phyloP scores from a whole-genome alignment of 2,329 filamentous ascomycete genomes.

The Talaromyces sp. region DNA sequence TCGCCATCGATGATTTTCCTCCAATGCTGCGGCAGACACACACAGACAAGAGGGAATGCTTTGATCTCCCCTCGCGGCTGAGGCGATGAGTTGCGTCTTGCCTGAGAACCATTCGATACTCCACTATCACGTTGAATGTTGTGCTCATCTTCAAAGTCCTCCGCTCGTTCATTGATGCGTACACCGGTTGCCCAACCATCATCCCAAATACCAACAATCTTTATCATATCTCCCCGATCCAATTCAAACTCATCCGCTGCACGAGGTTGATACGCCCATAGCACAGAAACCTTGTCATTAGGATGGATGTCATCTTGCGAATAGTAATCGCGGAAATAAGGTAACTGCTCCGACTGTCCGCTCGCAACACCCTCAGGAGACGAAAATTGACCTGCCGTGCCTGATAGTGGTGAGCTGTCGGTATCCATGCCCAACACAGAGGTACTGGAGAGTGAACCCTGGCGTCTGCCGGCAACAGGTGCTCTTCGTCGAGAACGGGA shows the following conservation, averaged over 20 bases:
- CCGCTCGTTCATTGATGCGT: slow-evolving; percentile 74
- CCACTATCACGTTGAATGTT: slow-evolving; percentile 87
- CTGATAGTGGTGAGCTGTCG: slow-evolving; percentile 68
- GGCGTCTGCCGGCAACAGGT: slow-evolving; percentile 59
- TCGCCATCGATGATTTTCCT: slow-evolving; percentile 94
- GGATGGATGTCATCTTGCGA: slow-evolving; percentile 94
- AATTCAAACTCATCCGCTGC: slow-evolving; percentile 90
- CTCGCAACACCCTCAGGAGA: slow-evolving; percentile 80
- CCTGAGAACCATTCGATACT: slow-evolving; percentile 70
- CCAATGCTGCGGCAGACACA: slow-evolving; percentile 94
- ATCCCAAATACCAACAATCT: slow-evolving; percentile 97
- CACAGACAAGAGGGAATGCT: slow-evolving; percentile 93
- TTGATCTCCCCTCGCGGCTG: slow-evolving; percentile 80
- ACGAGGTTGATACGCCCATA: slow-evolving; percentile 96
- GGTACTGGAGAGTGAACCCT: slow-evolving; percentile 84
- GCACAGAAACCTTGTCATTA: slow-evolving; percentile 79
- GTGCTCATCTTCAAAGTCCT: slow-evolving; percentile 79
- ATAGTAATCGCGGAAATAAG: slow-evolving; percentile 98
- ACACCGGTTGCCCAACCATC: slow-evolving; percentile 98
- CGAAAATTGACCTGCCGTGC: slow-evolving; percentile 69
- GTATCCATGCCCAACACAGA: slow-evolving; percentile 68
- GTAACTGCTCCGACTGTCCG: slow-evolving; percentile 90
- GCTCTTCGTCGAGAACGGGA: slow-evolving; percentile 56
- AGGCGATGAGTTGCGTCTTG: slow-evolving; percentile 57
- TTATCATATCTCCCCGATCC: slow-evolving; percentile 95